Evolutionary conservation across 805 yeast genomes (phyloP).

Genomic region (Scheffersomyces amazonensis): DNA sequence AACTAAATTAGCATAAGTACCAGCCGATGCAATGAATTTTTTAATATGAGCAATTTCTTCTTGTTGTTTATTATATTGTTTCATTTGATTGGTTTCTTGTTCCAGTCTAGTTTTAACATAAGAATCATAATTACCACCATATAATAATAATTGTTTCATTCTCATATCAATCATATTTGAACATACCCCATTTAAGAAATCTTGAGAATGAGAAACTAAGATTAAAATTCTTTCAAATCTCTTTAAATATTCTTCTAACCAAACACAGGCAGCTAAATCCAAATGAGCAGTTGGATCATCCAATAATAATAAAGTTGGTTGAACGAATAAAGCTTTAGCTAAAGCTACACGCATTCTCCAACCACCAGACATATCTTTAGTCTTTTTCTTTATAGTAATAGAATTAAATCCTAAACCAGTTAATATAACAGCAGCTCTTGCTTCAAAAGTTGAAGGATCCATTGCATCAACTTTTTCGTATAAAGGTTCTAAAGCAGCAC

Average conservation of each 20-base stretch:
- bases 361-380: conserved; percentile 99
- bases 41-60: conserved; percentile 98
- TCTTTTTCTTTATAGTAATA: conserved; percentile 82
- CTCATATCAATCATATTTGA: conserved; percentile 98
- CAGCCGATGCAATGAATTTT: conserved; percentile 98
- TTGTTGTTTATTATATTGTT: conserved; percentile 95
- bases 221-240: conserved; percentile 91
- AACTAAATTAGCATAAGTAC: conserved; percentile 98
- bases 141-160: conserved; percentile 64
- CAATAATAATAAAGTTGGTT: conserved; percentile 89
- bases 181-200: conserved; percentile 99
- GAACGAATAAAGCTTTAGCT: conserved; percentile 96
- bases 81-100: conserved; percentile 96
- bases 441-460: conserved; percentile 95
- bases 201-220: conserved; percentile 96
- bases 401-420: conserved; percentile 96
- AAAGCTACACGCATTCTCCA: conserved; percentile 99
- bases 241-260: conserved; percentile 98
- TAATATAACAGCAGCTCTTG: conserved; percentile 92
- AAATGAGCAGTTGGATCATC: conserved; percentile 99
- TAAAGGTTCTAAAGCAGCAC: conserved; percentile 76
- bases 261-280: conserved; percentile 98
- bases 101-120: conserved; percentile 93
- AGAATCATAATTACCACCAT: conserved; percentile 98
- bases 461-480: conserved; percentile 94